These are phyloP conservation scores for Mortierella claussenii DNA, from an alignment of 192 early-diverging fungal species.

Conservation along the genomic window DNA sequence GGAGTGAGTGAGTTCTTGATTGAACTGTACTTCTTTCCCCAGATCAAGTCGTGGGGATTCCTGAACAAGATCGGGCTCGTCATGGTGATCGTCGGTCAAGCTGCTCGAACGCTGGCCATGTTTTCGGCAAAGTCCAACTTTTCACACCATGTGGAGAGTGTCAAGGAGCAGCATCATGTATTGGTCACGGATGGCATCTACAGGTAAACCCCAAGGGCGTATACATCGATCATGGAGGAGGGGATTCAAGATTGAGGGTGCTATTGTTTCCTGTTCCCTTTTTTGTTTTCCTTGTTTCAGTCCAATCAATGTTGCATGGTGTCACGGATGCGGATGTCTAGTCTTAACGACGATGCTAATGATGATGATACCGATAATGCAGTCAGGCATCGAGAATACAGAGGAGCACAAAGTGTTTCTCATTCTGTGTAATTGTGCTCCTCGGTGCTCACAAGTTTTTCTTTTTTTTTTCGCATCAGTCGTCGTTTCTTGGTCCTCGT, in stretches of 20 bases:
- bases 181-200: conserved; percentile 93
- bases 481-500: no score
- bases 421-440: no score
- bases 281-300: neutral
- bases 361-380: no score
- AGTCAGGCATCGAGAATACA: no score
- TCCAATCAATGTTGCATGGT: conserved; percentile 11
- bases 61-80: conserved; percentile 61
- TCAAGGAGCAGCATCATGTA: conserved; percentile 75
- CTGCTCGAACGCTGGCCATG: conserved; percentile 86
- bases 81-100: conserved; percentile 75
- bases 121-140: conserved; percentile 91
- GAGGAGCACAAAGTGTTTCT: no score
- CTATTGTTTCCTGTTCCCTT: neutral
- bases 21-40: conserved; percentile 71
- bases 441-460: no score
- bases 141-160: conserved; percentile 81
- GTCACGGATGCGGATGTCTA: no score
- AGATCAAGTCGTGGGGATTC: conserved; percentile 59
- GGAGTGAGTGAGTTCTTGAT: conserved; percentile 77
- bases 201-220: no score
- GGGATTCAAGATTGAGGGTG: no score
- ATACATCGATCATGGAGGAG: no score
- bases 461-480: no score
- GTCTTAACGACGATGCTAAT: no score